Percentiles rank a stretch among this genome's conserved stretches.
phyloP scores from a whole-genome alignment of 805 yeast species.

The Monosporozyma aquatica region DNA sequence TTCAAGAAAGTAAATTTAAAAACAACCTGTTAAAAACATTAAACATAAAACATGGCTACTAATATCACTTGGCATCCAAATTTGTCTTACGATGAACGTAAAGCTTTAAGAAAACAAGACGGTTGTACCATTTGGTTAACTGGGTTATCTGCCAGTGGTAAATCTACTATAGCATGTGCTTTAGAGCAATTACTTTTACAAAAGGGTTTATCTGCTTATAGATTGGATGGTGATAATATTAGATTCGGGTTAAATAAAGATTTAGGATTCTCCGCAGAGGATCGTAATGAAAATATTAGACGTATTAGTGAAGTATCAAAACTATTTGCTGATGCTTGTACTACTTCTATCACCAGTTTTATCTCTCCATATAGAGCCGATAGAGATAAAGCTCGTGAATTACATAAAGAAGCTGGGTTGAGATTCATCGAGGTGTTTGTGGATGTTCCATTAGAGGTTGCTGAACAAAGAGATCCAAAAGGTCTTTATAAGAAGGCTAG shows the following conservation, averaged over 20 bases:
- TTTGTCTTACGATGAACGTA: conserved; percentile 74
- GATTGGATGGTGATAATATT: conserved; percentile 90
- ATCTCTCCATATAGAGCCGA: conserved; percentile 86
- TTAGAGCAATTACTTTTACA: conserved; percentile 73
- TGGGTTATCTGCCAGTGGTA: conserved; percentile 91
- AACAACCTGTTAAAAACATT: too few species aligned
- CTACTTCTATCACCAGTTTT: conserved; percentile 81
- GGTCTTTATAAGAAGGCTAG: conserved; percentile 95
- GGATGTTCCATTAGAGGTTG: conserved; percentile 89
- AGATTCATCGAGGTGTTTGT: conserved; percentile 88
- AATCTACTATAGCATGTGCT: conserved; percentile 91
- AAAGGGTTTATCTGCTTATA: conserved; percentile 63
- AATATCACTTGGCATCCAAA: conserved; percentile 96
- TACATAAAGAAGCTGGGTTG: conserved; percentile 64
- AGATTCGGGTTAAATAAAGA: conserved; percentile 94
- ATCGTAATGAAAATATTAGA: conserved; percentile 90
- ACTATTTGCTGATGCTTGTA: conserved; percentile 86
- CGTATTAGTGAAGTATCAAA: conserved; percentile 92
- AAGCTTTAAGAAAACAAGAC: conserved; percentile 58
- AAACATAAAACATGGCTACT: conserved; percentile 81
- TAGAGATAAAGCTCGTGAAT: conserved; percentile 74
- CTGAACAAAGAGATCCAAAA: conserved; percentile 95
- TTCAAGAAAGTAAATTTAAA: too few species aligned
- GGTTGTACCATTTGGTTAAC: conserved; percentile 95
- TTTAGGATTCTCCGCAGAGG: conserved; percentile 83